These are phyloP conservation scores for Trichoderma asperellum DNA, from an alignment of 2,329 filamentous ascomycete genomes.

Conservation along the genomic window DNA sequence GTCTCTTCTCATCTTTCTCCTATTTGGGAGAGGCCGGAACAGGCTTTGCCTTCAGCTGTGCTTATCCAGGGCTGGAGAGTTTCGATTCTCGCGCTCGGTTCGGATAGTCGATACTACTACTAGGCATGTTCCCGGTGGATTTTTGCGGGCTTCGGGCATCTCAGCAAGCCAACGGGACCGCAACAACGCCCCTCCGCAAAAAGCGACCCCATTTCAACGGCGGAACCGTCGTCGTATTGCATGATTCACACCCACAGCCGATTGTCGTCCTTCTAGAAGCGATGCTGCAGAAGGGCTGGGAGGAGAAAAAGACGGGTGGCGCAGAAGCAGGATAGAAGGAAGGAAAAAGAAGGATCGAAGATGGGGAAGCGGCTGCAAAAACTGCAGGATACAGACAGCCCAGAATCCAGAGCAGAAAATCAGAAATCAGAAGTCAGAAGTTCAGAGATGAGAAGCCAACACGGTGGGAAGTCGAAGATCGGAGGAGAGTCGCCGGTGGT, in stretches of 20 bases:
- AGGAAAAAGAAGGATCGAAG: not conserved
- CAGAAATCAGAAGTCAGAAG: slow-evolving; percentile 12
- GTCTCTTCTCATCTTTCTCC: not conserved
- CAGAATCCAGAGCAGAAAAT: not conserved
- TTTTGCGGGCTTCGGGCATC: slow-evolving; percentile 5
- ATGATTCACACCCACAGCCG: slow-evolving; percentile 8
- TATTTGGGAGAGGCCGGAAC: not conserved
- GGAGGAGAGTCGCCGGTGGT: not conserved
- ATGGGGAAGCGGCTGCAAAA: not conserved
- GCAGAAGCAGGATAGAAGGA: not conserved
- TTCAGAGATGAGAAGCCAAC: not conserved
- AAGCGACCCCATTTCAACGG: slow-evolving; percentile 3
- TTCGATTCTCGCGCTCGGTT: slow-evolving; percentile 13
- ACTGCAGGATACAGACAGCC: not conserved
- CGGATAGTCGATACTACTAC: not conserved
- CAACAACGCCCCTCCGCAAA: slow-evolving; percentile 10
- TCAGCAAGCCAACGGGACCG: slow-evolving; percentile 8
- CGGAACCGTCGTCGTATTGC: slow-evolving; percentile 18
- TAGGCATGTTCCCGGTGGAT: not conserved
- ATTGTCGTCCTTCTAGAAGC: slow-evolving; percentile 16
- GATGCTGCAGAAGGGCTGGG: not conserved
- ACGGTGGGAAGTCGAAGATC: not conserved
- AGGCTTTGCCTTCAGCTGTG: slow-evolving; percentile 13
- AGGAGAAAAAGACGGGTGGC: not conserved
- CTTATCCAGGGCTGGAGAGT: slow-evolving; percentile 6